Percentiles rank a stretch among this genome's conserved stretches.
These are phyloP conservation scores for Phytophthora brassicae DNA, from an alignment of 352 stramenopile genomes.

Conservation along the genomic window DNA sequence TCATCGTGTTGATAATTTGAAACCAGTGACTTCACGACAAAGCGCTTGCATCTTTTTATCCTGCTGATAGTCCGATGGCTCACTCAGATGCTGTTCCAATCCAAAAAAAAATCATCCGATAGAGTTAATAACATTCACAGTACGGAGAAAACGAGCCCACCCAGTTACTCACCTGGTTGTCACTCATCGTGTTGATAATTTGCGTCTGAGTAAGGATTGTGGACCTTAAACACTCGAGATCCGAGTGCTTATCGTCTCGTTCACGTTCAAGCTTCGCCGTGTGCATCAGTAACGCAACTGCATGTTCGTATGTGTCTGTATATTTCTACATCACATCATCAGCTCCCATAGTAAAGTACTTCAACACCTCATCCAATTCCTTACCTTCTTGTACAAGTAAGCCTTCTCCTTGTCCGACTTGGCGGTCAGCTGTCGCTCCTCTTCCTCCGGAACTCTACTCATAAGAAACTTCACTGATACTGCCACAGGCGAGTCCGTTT, in stretches of 20 bases:
- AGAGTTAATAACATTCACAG: conserved; percentile 7
- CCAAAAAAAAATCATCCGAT: background rate
- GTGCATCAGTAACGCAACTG: conserved; percentile 47
- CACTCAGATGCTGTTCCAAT: conserved; percentile 24
- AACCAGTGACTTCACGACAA: conserved; percentile 52
- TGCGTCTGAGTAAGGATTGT: conserved; percentile 55
- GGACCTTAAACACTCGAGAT: conserved; percentile 48
- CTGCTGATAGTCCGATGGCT: conserved; percentile 40
- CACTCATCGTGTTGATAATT: conserved; percentile 55
- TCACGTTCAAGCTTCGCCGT: conserved; percentile 48
- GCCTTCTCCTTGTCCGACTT: conserved; percentile 65
- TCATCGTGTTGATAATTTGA: conserved; percentile 63
- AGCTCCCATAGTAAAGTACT: background rate
- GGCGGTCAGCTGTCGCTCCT: conserved; percentile 52
- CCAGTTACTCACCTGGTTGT: conserved; percentile 36
- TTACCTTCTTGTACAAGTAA: conserved; percentile 78
- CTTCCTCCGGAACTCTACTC: conserved; percentile 55
- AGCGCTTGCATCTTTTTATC: conserved; percentile 59
- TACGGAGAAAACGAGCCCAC: background rate
- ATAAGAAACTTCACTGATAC: conserved; percentile 62
- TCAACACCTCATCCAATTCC: background rate
- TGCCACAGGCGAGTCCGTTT: conserved; percentile 25
- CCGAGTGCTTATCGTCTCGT: conserved; percentile 36
- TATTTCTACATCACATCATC: conserved; percentile 44
- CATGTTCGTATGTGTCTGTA: conserved; percentile 67